These are phyloP conservation scores for Austroboletus festivus DNA, from an alignment of 768 basidiomycete genomes.

Conservation along the genomic window DNA sequence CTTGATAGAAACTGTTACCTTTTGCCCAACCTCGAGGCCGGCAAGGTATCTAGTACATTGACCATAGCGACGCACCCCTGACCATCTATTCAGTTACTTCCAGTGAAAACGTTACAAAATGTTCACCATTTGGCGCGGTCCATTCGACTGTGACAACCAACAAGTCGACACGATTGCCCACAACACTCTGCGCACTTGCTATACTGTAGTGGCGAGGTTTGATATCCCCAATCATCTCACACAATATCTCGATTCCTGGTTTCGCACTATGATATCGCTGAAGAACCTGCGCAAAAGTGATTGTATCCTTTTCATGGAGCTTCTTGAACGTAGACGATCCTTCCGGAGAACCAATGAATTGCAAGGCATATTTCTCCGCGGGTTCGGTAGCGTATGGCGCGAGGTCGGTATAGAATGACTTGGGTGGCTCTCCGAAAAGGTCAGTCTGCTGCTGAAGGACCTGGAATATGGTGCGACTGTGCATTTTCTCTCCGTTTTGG, in stretches of 20 bases:
- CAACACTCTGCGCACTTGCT: conserved; percentile 91
- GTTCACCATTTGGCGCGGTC: conserved; percentile 76
- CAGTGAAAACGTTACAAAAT: neutral
- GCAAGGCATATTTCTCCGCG: conserved; percentile 74
- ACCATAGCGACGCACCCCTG: conserved; percentile 78
- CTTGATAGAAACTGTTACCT: conserved; percentile 96
- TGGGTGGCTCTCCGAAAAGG: conserved; percentile 92
- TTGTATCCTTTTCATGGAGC: conserved; percentile 89
- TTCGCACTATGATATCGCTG: conserved; percentile 71
- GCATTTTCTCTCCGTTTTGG: conserved; percentile 61
- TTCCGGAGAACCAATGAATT: conserved; percentile 92
- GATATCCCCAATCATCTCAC: conserved; percentile 89
- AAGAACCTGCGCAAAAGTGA: conserved; percentile 88
- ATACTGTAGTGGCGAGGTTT: conserved; percentile 99
- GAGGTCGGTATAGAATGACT: conserved; percentile 90
- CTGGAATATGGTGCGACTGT: conserved; percentile 94
- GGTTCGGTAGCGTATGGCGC: conserved; percentile 67
- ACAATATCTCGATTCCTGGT: conserved; percentile 80
- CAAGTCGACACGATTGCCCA: conserved; percentile 92
- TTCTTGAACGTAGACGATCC: conserved; percentile 93
- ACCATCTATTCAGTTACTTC: conserved; percentile 3
- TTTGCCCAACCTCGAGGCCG: conserved; percentile 76
- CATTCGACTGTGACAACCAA: conserved; percentile 97
- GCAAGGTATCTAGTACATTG: conserved; percentile 97
- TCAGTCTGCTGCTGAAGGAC: conserved; percentile 95